Evolutionary conservation across 768 basidiomycete species (phyloP).

Genomic region (Kwoniella pini): DNA sequence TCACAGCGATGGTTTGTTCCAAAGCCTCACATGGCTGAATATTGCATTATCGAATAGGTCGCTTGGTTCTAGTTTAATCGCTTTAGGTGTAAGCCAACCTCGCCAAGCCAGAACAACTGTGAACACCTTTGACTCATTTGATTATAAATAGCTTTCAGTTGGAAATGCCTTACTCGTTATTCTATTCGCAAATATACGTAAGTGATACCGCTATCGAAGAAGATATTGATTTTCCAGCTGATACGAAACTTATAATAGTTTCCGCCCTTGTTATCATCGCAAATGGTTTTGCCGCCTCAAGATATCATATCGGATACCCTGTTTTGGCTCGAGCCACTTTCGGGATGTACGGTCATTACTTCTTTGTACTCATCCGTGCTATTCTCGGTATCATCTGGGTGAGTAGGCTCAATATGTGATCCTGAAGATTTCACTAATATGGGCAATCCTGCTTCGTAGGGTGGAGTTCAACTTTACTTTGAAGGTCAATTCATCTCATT

Average conservation of each 20-base stretch:
- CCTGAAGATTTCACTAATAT: background rate
- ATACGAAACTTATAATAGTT: constrained; percentile 4
- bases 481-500: constrained; percentile 30
- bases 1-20: no score
- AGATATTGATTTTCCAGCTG: background rate
- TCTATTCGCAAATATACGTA: constrained; percentile 23
- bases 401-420: no score
- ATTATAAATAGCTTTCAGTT: constrained; percentile 13
- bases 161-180: constrained; percentile 20
- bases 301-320: constrained; percentile 35
- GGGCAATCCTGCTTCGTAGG: no score
- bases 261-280: constrained; percentile 30
- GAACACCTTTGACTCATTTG: no score
- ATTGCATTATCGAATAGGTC: background rate
- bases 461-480: constrained; percentile 27
- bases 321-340: constrained; percentile 29
- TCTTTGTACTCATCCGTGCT: constrained; percentile 28
- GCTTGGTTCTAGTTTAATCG: constrained; percentile 17
- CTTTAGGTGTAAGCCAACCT: constrained; percentile 14
- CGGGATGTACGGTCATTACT: constrained; percentile 39
- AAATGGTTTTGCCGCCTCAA: constrained; percentile 27
- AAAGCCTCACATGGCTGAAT: no score
- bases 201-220: background rate
- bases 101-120: background rate
- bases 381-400: constrained; percentile 38